Conservation (phyloP, 164 flowering plant genomes). For the Nymphaea thermarum region DNA sequence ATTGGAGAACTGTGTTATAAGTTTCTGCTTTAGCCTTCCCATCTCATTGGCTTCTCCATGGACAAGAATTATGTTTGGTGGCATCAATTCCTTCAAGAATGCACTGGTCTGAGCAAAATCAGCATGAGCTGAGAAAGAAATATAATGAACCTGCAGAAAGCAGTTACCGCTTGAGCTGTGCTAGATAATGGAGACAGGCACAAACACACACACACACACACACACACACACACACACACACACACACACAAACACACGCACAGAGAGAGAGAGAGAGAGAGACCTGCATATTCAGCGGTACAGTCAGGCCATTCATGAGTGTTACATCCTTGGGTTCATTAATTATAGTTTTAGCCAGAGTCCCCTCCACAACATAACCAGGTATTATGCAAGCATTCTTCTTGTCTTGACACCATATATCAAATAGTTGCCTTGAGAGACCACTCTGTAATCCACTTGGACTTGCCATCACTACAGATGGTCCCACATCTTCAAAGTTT, state of each 20-base stretch:
- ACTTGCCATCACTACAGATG: conserved; percentile 97
- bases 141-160: conserved; percentile 47
- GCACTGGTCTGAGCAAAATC: conserved; percentile 87
- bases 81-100: conserved; percentile 82
- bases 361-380: conserved; percentile 91
- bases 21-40: conserved; percentile 92
- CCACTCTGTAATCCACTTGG: conserved; percentile 94
- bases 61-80: conserved; percentile 90
- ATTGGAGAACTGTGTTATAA: conserved; percentile 54
- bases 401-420: conserved; percentile 89
- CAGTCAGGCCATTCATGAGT: conserved; percentile 79
- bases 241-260: too few relatives aligned
- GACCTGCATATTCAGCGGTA: conserved; percentile 76
- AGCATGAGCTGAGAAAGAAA: conserved; percentile 70
- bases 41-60: conserved; percentile 93
- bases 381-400: conserved; percentile 91
- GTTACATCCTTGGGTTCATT: conserved; percentile 93
- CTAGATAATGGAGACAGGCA: too few relatives aligned
- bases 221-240: too few relatives aligned
- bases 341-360: conserved; percentile 80
- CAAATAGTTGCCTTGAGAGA: conserved; percentile 82
- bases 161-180: too few relatives aligned
- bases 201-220: too few relatives aligned
- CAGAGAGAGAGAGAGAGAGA: too few relatives aligned
- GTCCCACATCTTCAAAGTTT: conserved; percentile 78